These are phyloP conservation scores for Tricholoma saponaceum DNA, from an alignment of 768 basidiomycete genomes.

Conservation along the genomic window DNA sequence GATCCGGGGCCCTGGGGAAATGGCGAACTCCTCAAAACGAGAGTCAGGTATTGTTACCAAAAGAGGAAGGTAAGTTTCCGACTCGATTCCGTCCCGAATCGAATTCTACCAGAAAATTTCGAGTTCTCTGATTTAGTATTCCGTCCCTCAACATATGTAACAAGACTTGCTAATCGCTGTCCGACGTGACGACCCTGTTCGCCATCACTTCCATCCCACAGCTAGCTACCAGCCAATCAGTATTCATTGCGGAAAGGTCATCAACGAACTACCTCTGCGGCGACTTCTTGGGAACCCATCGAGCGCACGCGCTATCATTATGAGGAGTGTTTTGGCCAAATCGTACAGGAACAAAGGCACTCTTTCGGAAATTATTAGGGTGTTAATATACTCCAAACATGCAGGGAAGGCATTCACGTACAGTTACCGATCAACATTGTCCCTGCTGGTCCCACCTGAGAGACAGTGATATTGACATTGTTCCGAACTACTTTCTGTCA, in stretches of 20 bases:
- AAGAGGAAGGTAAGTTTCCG: constrained; percentile 1
- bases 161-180: background rate
- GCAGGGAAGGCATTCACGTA: background rate
- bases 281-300: too few relatives aligned
- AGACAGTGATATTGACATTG: too few relatives aligned
- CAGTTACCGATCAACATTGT: background rate
- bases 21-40: too few relatives aligned
- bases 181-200: background rate
- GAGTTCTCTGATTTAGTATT: background rate
- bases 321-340: background rate
- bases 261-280: too few relatives aligned
- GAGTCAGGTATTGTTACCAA: background rate
- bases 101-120: background rate
- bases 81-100: constrained; percentile 4
- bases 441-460: background rate
- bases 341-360: background rate
- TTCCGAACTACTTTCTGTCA: background rate
- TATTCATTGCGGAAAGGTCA: background rate
- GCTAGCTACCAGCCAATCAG: too few relatives aligned
- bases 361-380: background rate
- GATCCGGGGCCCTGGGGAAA: background rate
- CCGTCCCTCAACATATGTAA: too few relatives aligned
- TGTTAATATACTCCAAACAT: background rate
- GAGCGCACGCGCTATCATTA: too few relatives aligned
- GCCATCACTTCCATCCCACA: background rate